phyloP scores from a whole-genome alignment of 345 rosid genomes.

The Acer negundo region DNA sequence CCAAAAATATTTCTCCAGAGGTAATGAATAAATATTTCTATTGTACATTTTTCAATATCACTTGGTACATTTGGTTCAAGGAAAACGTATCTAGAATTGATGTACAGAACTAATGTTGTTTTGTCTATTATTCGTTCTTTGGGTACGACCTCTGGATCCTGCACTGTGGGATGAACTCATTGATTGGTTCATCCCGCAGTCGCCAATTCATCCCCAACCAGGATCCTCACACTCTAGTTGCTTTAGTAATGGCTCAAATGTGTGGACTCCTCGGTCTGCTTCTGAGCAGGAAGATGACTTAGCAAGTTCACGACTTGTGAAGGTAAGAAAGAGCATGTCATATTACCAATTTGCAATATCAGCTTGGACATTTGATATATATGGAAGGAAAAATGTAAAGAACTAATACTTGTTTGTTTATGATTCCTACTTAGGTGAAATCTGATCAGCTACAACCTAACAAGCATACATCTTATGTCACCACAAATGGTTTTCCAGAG shows the following conservation, averaged over 20 bases:
- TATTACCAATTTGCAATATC: no score
- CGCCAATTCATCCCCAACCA: not conserved
- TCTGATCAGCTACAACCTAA: not conserved
- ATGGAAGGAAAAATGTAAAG: not conserved
- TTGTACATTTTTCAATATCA: not conserved
- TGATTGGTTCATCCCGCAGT: not conserved
- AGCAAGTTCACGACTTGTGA: not conserved
- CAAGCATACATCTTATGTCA: not conserved
- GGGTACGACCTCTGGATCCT: not conserved
- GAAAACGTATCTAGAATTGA: not conserved
- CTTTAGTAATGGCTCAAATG: not conserved
- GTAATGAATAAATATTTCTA: not conserved
- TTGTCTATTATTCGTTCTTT: not conserved
- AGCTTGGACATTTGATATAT: no score
- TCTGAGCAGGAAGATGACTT: not conserved
- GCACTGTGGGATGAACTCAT: not conserved
- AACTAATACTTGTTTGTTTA: not conserved
- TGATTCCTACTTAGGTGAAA: no score
- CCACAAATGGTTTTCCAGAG: not conserved
- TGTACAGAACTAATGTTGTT: not conserved
- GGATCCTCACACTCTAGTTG: not conserved
- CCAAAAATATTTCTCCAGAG: not conserved
- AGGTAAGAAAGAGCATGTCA: no score
- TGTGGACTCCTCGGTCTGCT: not conserved
- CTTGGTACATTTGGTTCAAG: not conserved